Conservation (phyloP, 768 basidiomycete genomes). For the Mycena alexandri region DNA sequence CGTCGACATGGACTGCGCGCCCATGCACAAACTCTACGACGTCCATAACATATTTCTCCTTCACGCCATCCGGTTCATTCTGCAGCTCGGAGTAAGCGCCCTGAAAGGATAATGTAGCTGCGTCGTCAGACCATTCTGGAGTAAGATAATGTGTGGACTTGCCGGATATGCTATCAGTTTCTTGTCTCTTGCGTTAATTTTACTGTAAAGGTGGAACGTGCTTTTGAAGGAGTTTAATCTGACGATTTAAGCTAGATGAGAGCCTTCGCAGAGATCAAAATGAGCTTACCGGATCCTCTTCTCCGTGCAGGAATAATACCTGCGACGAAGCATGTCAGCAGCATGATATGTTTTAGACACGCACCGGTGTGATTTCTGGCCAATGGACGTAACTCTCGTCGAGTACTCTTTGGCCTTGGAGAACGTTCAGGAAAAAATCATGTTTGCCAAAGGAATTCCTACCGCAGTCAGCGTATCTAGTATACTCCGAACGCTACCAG, state of each 20-base stretch:
- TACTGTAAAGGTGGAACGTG: slow-evolving; percentile 52
- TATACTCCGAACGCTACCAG: slow-evolving; percentile 38
- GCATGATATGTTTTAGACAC: no score
- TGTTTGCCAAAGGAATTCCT: slow-evolving; percentile 17
- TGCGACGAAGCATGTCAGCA: no score
- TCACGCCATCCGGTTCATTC: slow-evolving; percentile 62
- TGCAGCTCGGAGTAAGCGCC: slow-evolving; percentile 63
- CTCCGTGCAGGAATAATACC: slow-evolving; percentile 61
- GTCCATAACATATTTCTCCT: slow-evolving; percentile 47
- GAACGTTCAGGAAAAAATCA: neutral
- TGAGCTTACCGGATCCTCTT: slow-evolving; percentile 54
- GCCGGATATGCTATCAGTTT: slow-evolving; percentile 41
- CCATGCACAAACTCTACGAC: slow-evolving; percentile 25
- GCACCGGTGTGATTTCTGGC: slow-evolving; percentile 60
- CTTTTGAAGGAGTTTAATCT: slow-evolving; percentile 58
- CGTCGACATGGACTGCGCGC: no score
- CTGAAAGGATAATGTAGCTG: no score
- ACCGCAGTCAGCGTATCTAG: slow-evolving; percentile 56
- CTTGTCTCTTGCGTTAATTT: slow-evolving; percentile 58
- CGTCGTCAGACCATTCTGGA: no score
- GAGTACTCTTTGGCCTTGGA: slow-evolving; percentile 57
- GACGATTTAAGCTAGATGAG: neutral
- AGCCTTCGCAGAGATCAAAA: neutral
- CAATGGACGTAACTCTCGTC: slow-evolving; percentile 52
- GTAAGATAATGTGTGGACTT: no score